These are phyloP conservation scores for Spergularia marina DNA, from an alignment of 148 eudicot species.

Conservation along the genomic window DNA sequence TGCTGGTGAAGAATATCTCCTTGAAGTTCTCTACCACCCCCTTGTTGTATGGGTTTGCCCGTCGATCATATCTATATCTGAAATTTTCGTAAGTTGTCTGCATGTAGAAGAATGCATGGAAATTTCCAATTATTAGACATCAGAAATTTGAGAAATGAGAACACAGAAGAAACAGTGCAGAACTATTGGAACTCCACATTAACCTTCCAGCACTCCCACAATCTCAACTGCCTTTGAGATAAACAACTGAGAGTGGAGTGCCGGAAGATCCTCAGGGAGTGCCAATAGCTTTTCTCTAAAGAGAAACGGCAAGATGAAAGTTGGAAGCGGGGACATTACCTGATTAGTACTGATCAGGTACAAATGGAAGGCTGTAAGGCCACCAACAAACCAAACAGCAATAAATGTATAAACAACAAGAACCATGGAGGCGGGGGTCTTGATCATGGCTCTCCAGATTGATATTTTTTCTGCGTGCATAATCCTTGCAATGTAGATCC, in stretches of 20 bases:
- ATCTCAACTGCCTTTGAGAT: no score
- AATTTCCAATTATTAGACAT: not conserved
- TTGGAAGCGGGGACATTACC: constrained; percentile 33
- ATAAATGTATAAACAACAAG: constrained; percentile 84
- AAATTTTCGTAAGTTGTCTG: constrained; percentile 98
- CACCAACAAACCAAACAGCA: constrained; percentile 96
- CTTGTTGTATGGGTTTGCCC: constrained; percentile 90
- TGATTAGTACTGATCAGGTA: constrained; percentile 95
- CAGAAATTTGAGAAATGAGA: not conserved
- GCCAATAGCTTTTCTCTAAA: no score
- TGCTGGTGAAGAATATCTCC: constrained; percentile 68
- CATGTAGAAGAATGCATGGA: constrained; percentile 18
- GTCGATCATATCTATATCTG: constrained; percentile 81
- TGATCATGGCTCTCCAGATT: constrained; percentile 90
- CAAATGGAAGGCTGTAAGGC: constrained; percentile 88
- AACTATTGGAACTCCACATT: no score
- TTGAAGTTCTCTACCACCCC: constrained; percentile 74
- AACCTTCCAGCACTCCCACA: no score
- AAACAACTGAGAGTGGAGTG: no score
- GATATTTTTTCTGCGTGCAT: constrained; percentile 62
- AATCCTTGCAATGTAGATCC: constrained; percentile 84
- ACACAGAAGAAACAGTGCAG: not conserved
- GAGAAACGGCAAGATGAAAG: not conserved
- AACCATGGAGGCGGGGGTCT: constrained; percentile 90
- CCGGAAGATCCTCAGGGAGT: no score